Evolutionary conservation across 306 rosid species (phyloP), one percentile per base, ranked within the genome.

Genomic region (Citrullus amarus): DNA sequence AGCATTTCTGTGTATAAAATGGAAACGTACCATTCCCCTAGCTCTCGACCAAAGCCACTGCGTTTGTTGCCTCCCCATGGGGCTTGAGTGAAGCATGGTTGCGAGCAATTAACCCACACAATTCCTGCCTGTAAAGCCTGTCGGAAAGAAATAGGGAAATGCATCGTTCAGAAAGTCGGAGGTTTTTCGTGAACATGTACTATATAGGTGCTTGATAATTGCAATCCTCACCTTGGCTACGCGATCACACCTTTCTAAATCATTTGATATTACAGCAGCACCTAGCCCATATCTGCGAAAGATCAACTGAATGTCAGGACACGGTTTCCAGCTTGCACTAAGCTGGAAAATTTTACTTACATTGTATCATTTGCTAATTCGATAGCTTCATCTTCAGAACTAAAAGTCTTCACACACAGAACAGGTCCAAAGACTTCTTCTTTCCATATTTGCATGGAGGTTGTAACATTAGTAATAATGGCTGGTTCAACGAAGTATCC

Each of bases 11-110:
- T 74, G 67, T 53, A 54, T 17, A 77, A 67, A 17, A 79, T 32
- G 78, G 80, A 55, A 79, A 77, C 79, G 75, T 89, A 95, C 99
- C 99, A 95, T 85, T 91, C 93, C 83, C 99, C 99, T 76, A 95
- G 84, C 87, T 95, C 99, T 75, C 99, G 99, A 59, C 99, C 99
- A 41, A 91, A 95, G 79, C 99, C 99, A 57, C 99, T 95, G 13
- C 96, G 93, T 78, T 95, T 95, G 67, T 46, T 81, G 90, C 99
- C 99, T 80, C 99, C 99, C 99, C 99, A 95, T 20, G 99, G 99
- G 57, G 97, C 99, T 84, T 95, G 99, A 82, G 88, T 80, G 86
- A 95, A 95, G 88, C 97, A 92, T 77, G 99, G 99, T 66, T 95
- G 99, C 61, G 98, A 95, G 83, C 99, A 95, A 83, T 95, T 95